A percentile compares a stretch with the other conserved stretches of the same genome.
Conservation (phyloP, 2,329 filamentous ascomycete genomes). For the Aspergillus brunneoviolaceus region DNA sequence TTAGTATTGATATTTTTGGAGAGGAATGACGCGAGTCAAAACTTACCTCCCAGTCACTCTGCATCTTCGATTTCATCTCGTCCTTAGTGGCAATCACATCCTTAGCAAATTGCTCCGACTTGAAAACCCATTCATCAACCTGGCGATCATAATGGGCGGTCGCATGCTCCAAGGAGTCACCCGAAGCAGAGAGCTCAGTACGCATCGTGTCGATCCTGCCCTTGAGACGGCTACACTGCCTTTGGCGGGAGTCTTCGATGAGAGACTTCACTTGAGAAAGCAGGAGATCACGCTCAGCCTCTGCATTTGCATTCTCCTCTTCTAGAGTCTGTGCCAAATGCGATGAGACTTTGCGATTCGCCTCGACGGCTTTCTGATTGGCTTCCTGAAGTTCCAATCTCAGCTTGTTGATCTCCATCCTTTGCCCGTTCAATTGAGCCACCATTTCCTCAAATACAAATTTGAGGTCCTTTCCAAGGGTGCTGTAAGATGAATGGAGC, state of each 20-base stretch:
- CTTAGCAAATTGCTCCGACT: constrained; percentile 67
- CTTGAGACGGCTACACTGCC: constrained; percentile 69
- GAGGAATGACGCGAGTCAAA: not conserved
- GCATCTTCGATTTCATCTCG: constrained; percentile 74
- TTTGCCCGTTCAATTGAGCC: constrained; percentile 72
- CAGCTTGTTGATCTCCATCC: constrained; percentile 70
- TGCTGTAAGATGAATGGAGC: constrained; percentile 80
- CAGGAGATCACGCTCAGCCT: constrained; percentile 70
- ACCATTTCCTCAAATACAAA: constrained; percentile 77
- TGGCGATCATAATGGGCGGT: constrained; percentile 65
- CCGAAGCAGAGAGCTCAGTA: constrained; percentile 64
- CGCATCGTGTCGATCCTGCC: constrained; percentile 63
- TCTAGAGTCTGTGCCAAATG: constrained; percentile 69
- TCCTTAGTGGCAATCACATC: constrained; percentile 73
- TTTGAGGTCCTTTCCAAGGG: constrained; percentile 83
- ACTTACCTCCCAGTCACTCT: constrained; percentile 80
- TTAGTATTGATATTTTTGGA: not conserved
- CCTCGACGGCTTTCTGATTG: constrained; percentile 64
- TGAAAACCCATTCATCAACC: constrained; percentile 72
- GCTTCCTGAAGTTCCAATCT: constrained; percentile 70
- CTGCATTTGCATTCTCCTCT: constrained; percentile 72
- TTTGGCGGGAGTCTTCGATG: constrained; percentile 70
- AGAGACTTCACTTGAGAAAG: constrained; percentile 75
- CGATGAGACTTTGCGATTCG: constrained; percentile 65
- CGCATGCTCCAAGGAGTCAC: constrained; percentile 63